phyloP scores from a whole-genome alignment of 139 green algal species.

The Tetradesmus lagerheimii region DNA sequence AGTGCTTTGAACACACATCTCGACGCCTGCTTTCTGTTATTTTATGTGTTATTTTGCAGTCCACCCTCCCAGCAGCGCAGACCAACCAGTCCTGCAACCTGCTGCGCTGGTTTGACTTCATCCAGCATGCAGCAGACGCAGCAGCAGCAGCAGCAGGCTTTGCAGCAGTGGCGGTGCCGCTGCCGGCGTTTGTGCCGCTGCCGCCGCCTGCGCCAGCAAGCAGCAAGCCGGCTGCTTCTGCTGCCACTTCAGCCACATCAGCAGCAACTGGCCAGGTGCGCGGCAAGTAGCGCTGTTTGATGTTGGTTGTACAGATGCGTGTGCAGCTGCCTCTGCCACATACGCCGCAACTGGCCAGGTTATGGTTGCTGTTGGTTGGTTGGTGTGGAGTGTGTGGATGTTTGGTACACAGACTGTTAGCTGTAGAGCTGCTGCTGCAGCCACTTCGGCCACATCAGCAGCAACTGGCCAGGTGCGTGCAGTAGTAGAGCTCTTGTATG shows the following conservation, averaged over 20 bases:
- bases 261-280: slow-evolving; percentile 25
- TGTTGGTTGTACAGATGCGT: neutral
- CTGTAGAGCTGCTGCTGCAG: too few relatives aligned
- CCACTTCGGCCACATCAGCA: neutral
- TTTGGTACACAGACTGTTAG: neutral
- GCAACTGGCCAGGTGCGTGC: neutral
- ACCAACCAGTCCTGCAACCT: slow-evolving; percentile 75
- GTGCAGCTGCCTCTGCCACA: neutral
- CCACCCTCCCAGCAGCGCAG: slow-evolving; percentile 78
- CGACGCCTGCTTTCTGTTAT: too few relatives aligned
- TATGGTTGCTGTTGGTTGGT: neutral
- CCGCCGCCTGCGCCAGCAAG: slow-evolving; percentile 40
- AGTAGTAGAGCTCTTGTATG: neutral
- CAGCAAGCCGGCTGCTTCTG: slow-evolving; percentile 24
- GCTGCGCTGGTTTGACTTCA: slow-evolving; percentile 74
- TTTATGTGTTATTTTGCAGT: slow-evolving; percentile 46
- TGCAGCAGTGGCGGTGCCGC: slow-evolving; percentile 41
- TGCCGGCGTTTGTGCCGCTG: slow-evolving; percentile 55
- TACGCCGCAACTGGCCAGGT: neutral
- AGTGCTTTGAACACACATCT: too few relatives aligned
- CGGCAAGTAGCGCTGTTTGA: too few relatives aligned
- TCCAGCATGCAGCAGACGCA: slow-evolving; percentile 47
- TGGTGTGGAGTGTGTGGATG: neutral
- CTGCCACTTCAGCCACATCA: slow-evolving; percentile 2
- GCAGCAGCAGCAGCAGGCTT: slow-evolving; percentile 5